A percentile compares a stretch with the other conserved stretches of the same genome.
These are phyloP conservation scores for Brassica juncea DNA, from an alignment of 345 rosid species.

Conservation along the genomic window DNA sequence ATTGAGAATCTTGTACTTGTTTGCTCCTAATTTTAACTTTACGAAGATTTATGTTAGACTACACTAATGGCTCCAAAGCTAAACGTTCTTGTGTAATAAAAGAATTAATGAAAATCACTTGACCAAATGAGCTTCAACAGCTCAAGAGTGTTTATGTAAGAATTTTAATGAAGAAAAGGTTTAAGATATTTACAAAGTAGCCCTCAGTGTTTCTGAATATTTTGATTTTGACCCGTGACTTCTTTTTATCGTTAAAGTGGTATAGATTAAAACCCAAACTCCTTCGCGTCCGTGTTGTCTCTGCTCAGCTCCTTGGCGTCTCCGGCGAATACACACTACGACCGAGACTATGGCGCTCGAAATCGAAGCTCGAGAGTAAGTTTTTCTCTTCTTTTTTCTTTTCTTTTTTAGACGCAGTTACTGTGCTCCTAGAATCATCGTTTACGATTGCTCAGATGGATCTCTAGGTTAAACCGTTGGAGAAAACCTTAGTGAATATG, in stretches of 20 bases:
- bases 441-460: slow-evolving; percentile 18
- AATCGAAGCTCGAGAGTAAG: slow-evolving; percentile 98
- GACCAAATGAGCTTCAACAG: no score
- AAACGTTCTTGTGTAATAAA: no score
- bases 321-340: slow-evolving; percentile 25
- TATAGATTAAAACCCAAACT: not conserved
- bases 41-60: no score
- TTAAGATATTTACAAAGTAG: not conserved
- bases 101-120: no score
- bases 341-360: slow-evolving; percentile 68
- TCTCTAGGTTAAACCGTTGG: slow-evolving; percentile 23
- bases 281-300: not conserved
- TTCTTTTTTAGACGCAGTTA: not conserved
- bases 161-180: not conserved
- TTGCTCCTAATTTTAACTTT: no score
- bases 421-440: slow-evolving; percentile 7
- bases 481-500: not conserved
- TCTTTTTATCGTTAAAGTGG: not conserved
- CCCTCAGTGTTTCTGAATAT: not conserved
- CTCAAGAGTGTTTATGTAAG: no score
- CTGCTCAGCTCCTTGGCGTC: slow-evolving; percentile 10
- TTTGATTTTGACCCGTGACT: not conserved
- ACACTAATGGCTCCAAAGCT: no score
- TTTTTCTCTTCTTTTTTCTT: not conserved
- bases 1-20: no score